Evolutionary conservation across 208 protist genomes (phyloP).

Genomic region (Acanthamoeba rhysodes): DNA sequence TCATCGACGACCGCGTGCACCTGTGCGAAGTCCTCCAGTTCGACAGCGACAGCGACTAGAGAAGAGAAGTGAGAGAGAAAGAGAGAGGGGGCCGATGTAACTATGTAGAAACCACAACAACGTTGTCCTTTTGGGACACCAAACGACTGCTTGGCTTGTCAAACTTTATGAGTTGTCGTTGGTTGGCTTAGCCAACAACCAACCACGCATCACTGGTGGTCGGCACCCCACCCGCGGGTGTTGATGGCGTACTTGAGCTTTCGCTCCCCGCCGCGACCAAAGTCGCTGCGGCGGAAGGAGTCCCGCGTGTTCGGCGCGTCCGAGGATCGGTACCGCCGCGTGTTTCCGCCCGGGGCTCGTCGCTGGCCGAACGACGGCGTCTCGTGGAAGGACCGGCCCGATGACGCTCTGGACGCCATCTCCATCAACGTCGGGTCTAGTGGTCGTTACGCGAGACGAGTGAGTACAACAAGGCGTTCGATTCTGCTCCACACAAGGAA

Average conservation of each 20-base stretch:
- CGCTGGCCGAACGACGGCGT: not conserved
- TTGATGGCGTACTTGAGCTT: not conserved
- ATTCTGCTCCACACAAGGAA: not conserved
- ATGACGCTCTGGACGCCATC: not conserved
- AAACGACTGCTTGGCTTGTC: too few relatives aligned
- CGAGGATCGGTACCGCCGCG: not conserved
- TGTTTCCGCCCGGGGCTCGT: not conserved
- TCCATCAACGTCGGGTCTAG: not conserved
- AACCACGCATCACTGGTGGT: not conserved
- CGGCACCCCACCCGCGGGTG: too few relatives aligned
- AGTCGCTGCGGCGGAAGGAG: too few relatives aligned
- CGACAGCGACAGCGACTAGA: slow-evolving; percentile 34
- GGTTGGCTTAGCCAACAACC: too few relatives aligned
- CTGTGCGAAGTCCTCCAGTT: slow-evolving; percentile 42
- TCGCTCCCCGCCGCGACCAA: not conserved
- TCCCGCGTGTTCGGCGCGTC: too few relatives aligned
- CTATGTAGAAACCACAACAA: too few relatives aligned
- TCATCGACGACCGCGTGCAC: slow-evolving; percentile 45
- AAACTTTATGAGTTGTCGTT: too few relatives aligned
- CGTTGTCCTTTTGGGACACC: too few relatives aligned
- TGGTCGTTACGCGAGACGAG: not conserved
- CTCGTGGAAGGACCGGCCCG: not conserved
- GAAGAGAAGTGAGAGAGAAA: not conserved
- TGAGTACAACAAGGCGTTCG: too few relatives aligned
- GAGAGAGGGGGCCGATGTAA: too few relatives aligned